These are phyloP conservation scores for Marvania coccoides DNA, from an alignment of 139 green algal species.

Conservation along the genomic window DNA sequence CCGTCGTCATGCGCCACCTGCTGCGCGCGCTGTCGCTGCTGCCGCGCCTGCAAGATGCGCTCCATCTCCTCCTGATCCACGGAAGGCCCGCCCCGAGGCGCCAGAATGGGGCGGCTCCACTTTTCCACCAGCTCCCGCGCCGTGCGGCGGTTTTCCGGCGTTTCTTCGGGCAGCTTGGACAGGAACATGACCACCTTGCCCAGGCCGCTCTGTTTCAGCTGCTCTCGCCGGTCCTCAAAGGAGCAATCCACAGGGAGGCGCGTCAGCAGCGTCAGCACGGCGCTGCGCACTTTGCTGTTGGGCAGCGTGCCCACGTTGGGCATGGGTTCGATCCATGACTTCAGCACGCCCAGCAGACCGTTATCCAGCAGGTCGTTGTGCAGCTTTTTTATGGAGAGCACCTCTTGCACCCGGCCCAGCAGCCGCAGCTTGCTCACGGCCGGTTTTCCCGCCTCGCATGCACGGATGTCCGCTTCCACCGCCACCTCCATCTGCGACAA, in stretches of 20 bases:
- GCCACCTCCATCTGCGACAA: slow-evolving; percentile 49
- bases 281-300: slow-evolving; percentile 45
- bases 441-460: slow-evolving; percentile 29
- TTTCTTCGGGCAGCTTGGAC: slow-evolving; percentile 59
- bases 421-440: slow-evolving; percentile 58
- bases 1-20: not conserved
- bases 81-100: slow-evolving; percentile 21
- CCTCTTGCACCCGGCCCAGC: slow-evolving; percentile 35
- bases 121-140: slow-evolving; percentile 51
- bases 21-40: slow-evolving; percentile 2
- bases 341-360: slow-evolving; percentile 50
- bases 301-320: slow-evolving; percentile 52
- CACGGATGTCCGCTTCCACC: slow-evolving; percentile 40
- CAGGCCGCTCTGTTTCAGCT: slow-evolving; percentile 53
- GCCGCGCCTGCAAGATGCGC: slow-evolving; percentile 15
- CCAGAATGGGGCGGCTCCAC: slow-evolving; percentile 63
- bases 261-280: slow-evolving; percentile 41
- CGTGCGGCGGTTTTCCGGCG: slow-evolving; percentile 36
- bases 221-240: slow-evolving; percentile 40
- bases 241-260: slow-evolving; percentile 43
- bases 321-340: slow-evolving; percentile 63
- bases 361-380: slow-evolving; percentile 51
- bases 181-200: slow-evolving; percentile 64
- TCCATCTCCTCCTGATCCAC: slow-evolving; percentile 18
- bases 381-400: slow-evolving; percentile 44